Percentiles rank a stretch among this genome's conserved stretches.
phyloP scores from a whole-genome alignment of 176 grass and related monocot species.

The Juncus effusus region DNA sequence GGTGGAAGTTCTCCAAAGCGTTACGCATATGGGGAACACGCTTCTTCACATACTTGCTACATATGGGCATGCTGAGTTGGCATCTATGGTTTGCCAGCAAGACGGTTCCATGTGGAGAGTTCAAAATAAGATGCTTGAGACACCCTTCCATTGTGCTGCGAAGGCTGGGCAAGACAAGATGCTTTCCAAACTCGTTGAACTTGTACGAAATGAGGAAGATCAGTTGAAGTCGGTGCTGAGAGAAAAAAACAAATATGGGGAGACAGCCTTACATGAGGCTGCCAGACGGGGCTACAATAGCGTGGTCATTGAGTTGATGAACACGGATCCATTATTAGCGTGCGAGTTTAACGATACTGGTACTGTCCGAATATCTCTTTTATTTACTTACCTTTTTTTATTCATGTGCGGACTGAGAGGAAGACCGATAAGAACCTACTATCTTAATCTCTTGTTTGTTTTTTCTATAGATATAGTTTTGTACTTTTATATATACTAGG shows the following conservation, averaged over 20 bases:
- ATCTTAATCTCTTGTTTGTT: no score
- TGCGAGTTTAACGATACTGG: not conserved
- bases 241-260: not conserved
- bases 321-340: not conserved
- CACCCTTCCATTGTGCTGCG: conserved; percentile 26
- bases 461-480: no score
- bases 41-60: conserved; percentile 18
- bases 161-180: not conserved
- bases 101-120: not conserved
- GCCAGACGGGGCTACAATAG: not conserved
- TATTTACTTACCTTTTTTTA: no score
- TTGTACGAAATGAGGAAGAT: not conserved
- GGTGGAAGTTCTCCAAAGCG: no score
- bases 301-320: not conserved
- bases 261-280: conserved; percentile 23
- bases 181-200: not conserved
- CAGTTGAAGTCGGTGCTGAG: not conserved
- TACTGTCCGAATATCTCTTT: no score
- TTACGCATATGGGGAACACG: not conserved
- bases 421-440: no score
- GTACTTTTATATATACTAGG: no score
- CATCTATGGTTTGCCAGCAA: not conserved
- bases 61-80: conserved; percentile 1
- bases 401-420: no score
- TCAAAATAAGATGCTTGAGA: conserved; percentile 5